A percentile compares a stretch with the other conserved stretches of the same genome.
These are phyloP conservation scores for Penicillium corylophilum DNA, from an alignment of 2,329 filamentous ascomycete species.

Conservation along the genomic window DNA sequence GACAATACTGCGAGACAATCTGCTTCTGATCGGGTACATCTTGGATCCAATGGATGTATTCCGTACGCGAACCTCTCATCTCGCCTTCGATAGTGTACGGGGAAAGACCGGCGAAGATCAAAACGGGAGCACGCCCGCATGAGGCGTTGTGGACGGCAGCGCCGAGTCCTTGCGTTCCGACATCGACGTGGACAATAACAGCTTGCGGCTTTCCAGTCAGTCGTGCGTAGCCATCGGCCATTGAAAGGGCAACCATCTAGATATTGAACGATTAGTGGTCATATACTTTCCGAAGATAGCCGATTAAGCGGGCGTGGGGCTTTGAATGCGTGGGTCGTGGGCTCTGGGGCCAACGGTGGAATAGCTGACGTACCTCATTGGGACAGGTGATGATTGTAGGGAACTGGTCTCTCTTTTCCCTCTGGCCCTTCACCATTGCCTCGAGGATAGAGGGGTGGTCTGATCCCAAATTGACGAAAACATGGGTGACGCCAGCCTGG, in stretches of 20 bases:
- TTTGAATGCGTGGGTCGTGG: background rate
- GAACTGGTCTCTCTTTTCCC: conserved; percentile 63
- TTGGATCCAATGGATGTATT: conserved; percentile 86
- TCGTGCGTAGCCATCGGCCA: conserved; percentile 78
- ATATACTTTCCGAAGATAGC: conserved; percentile 6
- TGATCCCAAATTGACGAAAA: conserved; percentile 56
- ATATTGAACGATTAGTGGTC: conserved; percentile 1
- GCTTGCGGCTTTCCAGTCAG: conserved; percentile 70
- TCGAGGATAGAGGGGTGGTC: conserved; percentile 74
- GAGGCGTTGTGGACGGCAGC: conserved; percentile 79
- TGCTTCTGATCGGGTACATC: conserved; percentile 79
- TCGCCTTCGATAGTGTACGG: conserved; percentile 77
- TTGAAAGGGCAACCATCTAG: conserved; percentile 80
- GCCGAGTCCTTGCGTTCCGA: conserved; percentile 75
- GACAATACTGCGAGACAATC: conserved; percentile 81
- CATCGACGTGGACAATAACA: conserved; percentile 78
- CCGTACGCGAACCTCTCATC: conserved; percentile 71
- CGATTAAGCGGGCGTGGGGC: conserved; percentile 1
- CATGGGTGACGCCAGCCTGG: conserved; percentile 51
- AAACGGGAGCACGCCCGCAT: conserved; percentile 68
- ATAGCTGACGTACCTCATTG: conserved; percentile 60
- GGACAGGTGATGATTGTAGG: conserved; percentile 76
- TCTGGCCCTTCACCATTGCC: conserved; percentile 74
- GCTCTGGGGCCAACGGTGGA: background rate
- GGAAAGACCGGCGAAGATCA: conserved; percentile 76